Evolutionary conservation across 1,284 basidiomycete genomes (phyloP).

Genomic region (Phylloporus sp.): DNA sequence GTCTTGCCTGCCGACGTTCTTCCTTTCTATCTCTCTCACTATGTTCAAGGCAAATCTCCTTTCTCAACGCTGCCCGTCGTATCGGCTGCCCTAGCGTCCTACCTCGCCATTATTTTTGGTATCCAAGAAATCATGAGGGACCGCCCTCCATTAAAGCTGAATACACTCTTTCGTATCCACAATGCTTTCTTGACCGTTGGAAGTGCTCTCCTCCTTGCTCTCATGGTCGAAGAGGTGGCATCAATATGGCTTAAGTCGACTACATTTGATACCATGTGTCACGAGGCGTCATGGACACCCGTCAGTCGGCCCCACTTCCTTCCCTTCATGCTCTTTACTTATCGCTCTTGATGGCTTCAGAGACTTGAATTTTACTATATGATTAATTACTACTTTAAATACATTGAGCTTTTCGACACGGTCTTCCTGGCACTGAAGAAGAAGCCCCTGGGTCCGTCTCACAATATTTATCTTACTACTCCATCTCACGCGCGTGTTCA

Average conservation of each 20-base stretch:
- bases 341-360: constrained; percentile 42
- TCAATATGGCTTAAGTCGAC: constrained; percentile 78
- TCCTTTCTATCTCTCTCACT: constrained; percentile 66
- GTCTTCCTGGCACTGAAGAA: constrained; percentile 98
- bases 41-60: constrained; percentile 77
- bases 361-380: constrained; percentile 93
- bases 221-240: constrained; percentile 91
- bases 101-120: constrained; percentile 91
- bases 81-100: constrained; percentile 69
- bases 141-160: constrained; percentile 78
- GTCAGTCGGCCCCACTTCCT: constrained; percentile 50
- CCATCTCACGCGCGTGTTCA: constrained; percentile 36
- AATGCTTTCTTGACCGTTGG: constrained; percentile 88
- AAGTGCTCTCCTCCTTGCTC: constrained; percentile 77
- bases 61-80: constrained; percentile 83
- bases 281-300: constrained; percentile 79
- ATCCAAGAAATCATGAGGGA: constrained; percentile 86
- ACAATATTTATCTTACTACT: not conserved
- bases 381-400: constrained; percentile 98
- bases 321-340: constrained; percentile 1
- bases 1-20: constrained; percentile 57
- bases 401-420: constrained; percentile 93
- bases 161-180: constrained; percentile 89
- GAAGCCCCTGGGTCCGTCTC: constrained; percentile 84
- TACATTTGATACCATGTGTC: constrained; percentile 81